Percentiles rank a stretch among this genome's conserved stretches.
These are phyloP conservation scores for Apophysomyces ossiformis DNA, from an alignment of 371 early-diverging fungal species.

Conservation along the genomic window DNA sequence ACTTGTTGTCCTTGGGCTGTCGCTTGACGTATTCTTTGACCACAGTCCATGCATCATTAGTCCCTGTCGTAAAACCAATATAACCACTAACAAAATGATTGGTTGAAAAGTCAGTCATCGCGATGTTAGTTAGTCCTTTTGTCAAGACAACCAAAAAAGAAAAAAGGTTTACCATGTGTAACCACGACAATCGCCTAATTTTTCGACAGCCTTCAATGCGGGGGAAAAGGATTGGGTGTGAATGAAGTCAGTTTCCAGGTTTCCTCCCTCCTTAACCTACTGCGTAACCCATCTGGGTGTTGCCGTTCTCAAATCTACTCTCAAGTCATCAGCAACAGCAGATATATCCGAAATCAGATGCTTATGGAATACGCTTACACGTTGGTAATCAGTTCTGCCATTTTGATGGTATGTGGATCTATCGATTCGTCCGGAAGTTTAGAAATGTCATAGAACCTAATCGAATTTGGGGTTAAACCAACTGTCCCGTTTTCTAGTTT, in stretches of 20 bases:
- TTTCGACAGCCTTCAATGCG: constrained; percentile 34
- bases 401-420: constrained; percentile 34
- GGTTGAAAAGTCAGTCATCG: background rate
- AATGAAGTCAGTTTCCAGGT: background rate
- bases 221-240: background rate
- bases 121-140: too few relatives aligned
- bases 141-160: too few relatives aligned
- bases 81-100: constrained; percentile 43
- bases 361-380: constrained; percentile 31
- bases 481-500: background rate
- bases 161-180: constrained; percentile 40
- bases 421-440: constrained; percentile 38
- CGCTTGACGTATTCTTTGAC: constrained; percentile 49
- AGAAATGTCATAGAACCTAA: constrained; percentile 45
- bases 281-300: constrained; percentile 48
- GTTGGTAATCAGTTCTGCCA: constrained; percentile 53
- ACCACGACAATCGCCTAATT: constrained; percentile 51
- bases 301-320: constrained; percentile 50
- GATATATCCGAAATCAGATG: background rate
- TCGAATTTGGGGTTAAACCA: background rate
- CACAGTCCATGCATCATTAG: constrained; percentile 59
- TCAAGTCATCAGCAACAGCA: background rate
- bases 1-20: constrained; percentile 26
- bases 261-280: constrained; percentile 27
- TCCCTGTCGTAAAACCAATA: constrained; percentile 65